Percentiles rank a stretch among this genome's conserved stretches.
Conservation (phyloP, 257 asterid species). For the Rehmannia glutinosa region DNA sequence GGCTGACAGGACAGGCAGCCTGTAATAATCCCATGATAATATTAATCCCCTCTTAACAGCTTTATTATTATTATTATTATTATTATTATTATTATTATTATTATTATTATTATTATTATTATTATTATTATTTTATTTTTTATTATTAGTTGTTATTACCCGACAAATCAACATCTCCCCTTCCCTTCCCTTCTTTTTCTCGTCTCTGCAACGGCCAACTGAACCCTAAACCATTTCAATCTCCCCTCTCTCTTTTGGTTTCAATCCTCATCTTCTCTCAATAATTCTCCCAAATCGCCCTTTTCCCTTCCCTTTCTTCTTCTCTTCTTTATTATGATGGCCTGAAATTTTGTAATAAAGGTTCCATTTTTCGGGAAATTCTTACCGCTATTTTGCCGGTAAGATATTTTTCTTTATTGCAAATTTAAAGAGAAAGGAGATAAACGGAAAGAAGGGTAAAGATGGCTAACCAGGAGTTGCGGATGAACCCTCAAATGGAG, state of each 20-base stretch:
- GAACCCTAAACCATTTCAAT: conserved; percentile 1
- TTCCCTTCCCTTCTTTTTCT: neutral
- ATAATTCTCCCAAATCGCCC: neutral
- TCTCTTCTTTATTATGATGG: neutral
- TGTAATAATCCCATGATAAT: too few species aligned
- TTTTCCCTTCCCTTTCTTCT: neutral
- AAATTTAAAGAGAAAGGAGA: neutral
- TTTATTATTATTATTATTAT: too few species aligned
- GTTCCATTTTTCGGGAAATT: neutral
- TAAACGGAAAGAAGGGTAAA: conserved; percentile 7
- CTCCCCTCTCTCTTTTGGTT: neutral
- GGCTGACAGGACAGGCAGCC: too few species aligned
- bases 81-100: too few species aligned
- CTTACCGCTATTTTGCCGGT: neutral
- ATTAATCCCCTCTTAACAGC: too few species aligned
- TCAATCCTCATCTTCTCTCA: neutral
- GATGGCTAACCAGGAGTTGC: conserved; percentile 50
- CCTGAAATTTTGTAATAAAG: neutral
- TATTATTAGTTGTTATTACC: too few species aligned
- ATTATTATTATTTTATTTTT: too few species aligned
- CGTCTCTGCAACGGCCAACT: neutral
- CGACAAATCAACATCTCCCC: neutral
- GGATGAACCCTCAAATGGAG: conserved; percentile 91
- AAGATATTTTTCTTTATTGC: neutral
- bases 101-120: too few species aligned